A percentile compares a stretch with the other conserved stretches of the same genome.
Evolutionary conservation across 345 rosid species (phyloP).

Genomic region (Dimocarpus longan): DNA sequence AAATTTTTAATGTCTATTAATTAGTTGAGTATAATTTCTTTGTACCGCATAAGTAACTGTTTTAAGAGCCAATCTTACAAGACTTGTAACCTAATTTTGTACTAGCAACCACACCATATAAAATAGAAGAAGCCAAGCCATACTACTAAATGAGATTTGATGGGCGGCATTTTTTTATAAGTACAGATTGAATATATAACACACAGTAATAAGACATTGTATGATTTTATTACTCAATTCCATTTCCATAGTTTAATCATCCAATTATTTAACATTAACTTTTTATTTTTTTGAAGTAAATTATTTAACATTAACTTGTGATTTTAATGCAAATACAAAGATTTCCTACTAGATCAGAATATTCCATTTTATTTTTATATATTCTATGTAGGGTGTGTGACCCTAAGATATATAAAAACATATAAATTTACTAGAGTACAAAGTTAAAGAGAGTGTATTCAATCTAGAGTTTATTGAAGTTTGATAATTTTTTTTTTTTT

Average conservation of each 20-base stretch:
- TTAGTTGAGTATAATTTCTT: neutral
- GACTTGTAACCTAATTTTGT: constrained; percentile 27
- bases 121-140: neutral
- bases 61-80: constrained; percentile 1
- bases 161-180: neutral
- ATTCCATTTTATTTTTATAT: neutral
- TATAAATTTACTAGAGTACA: neutral
- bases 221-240: neutral
- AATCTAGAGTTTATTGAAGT: no score
- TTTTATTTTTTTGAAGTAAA: neutral
- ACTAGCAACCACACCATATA: neutral
- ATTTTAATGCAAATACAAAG: neutral
- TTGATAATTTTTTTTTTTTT: no score
- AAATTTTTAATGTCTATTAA: neutral
- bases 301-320: neutral
- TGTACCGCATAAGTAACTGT: neutral
- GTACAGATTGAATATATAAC: neutral
- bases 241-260: neutral
- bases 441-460: neutral
- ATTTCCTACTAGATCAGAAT: neutral
- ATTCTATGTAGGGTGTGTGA: neutral
- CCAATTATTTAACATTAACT: neutral
- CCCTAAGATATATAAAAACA: neutral
- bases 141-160: neutral
- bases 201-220: neutral